phyloP scores from a whole-genome alignment of 306 rosid species.

The Quercus berberidifolia region DNA sequence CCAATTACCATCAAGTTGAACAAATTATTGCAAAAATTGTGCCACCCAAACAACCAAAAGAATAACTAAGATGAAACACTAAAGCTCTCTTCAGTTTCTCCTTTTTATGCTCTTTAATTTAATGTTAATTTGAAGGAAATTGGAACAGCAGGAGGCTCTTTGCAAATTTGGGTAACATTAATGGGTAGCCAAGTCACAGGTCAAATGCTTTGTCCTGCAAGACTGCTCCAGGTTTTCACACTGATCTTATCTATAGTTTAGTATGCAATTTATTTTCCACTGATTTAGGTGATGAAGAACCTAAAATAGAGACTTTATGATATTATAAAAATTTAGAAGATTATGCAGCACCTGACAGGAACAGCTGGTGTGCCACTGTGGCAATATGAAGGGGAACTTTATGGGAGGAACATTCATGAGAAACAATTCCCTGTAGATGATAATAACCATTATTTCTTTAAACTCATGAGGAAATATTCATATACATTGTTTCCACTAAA shows the following conservation, averaged over 20 bases:
- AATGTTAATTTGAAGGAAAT: no score
- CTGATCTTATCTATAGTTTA: neutral
- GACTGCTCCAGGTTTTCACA: neutral
- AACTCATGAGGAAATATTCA: slow-evolving; percentile 5
- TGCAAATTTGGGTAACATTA: neutral
- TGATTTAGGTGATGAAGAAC: neutral
- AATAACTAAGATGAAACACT: no score
- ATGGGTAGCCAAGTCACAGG: neutral
- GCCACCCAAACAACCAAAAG: no score
- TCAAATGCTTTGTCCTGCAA: neutral
- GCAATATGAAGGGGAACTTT: slow-evolving; percentile 84
- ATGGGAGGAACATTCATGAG: slow-evolving; percentile 67
- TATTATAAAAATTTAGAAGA: slow-evolving; percentile 21
- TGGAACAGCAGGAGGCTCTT: no score
- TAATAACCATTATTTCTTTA: slow-evolving; percentile 16
- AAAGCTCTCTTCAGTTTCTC: no score
- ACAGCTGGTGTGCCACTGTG: slow-evolving; percentile 74
- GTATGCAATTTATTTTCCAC: neutral
- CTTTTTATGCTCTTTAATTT: no score
- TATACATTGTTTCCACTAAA: slow-evolving; percentile 12
- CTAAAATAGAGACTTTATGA: neutral
- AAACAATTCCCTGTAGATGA: slow-evolving; percentile 74
- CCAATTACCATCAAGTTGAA: no score
- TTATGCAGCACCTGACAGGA: slow-evolving; percentile 63
- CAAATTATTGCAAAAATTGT: no score